These are phyloP conservation scores for Raffaelea arxii DNA, from an alignment of 2,329 filamentous ascomycete genomes.

Conservation along the genomic window DNA sequence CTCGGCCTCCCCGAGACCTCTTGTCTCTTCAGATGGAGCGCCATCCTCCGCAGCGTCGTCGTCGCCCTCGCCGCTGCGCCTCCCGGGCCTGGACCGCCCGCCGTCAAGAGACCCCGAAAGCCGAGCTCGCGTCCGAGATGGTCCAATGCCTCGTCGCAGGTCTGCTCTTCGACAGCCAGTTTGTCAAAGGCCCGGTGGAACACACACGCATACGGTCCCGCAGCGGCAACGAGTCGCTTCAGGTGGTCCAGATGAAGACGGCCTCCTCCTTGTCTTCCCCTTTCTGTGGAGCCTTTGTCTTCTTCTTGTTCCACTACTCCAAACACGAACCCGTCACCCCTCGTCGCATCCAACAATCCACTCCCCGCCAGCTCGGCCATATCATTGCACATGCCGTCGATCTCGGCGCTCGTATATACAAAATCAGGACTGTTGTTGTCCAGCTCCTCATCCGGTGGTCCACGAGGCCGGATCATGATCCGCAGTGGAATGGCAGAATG, in stretches of 20 bases:
- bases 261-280: not conserved
- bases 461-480: conserved; percentile 46
- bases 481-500: conserved; percentile 30
- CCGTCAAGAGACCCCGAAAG: conserved; percentile 42
- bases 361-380: conserved; percentile 28
- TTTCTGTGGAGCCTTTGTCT: too few relatives aligned
- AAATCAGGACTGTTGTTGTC: conserved; percentile 28
- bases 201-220: conserved; percentile 34
- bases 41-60: conserved; percentile 25
- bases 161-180: conserved; percentile 20
- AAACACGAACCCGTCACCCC: conserved; percentile 49
- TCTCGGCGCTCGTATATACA: conserved; percentile 35
- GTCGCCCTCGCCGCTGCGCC: conserved; percentile 15
- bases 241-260: conserved; percentile 25
- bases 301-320: conserved; percentile 30
- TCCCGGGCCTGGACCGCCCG: conserved; percentile 36
- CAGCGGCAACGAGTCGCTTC: conserved; percentile 27
- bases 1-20: conserved; percentile 10
- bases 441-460: conserved; percentile 20
- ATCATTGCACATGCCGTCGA: conserved; percentile 29
- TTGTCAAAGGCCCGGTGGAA: conserved; percentile 49
- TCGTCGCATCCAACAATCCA: conserved; percentile 24
- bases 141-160: conserved; percentile 23
- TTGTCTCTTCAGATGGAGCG: conserved; percentile 12
- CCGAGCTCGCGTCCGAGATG: conserved; percentile 38